Conservation (phyloP, 371 early-diverging fungal species). For the Paramicrosporidium saccamoebae region DNA sequence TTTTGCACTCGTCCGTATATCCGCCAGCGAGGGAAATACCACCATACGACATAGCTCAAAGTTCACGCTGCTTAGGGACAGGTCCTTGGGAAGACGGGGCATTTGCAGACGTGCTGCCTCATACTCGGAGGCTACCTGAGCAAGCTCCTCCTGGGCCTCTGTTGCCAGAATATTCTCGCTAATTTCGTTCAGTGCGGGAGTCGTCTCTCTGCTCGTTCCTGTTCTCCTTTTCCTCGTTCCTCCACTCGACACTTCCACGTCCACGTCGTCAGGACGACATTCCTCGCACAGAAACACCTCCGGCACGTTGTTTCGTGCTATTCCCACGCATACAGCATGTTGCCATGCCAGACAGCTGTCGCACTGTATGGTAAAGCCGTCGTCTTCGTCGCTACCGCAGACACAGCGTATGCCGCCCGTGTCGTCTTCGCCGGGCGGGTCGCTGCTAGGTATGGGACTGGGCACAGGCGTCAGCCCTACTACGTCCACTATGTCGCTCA, state of each 20-base stretch:
- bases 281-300: slow-evolving; percentile 49
- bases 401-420: slow-evolving; percentile 77
- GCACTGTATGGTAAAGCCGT: slow-evolving; percentile 91
- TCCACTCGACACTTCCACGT: slow-evolving; percentile 6
- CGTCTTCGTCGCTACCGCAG: slow-evolving; percentile 70
- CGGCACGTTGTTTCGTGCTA: slow-evolving; percentile 15
- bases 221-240: slow-evolving; percentile 1
- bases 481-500: too few species aligned
- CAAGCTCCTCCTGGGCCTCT: too few species aligned
- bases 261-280: slow-evolving; percentile 21
- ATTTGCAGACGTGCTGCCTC: too few species aligned
- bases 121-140: too few species aligned
- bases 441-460: neutral
- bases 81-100: too few species aligned
- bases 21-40: too few species aligned
- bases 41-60: too few species aligned
- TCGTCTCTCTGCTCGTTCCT: too few species aligned
- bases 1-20: too few species aligned
- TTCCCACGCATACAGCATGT: slow-evolving; percentile 50
- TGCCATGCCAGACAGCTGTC: slow-evolving; percentile 82
- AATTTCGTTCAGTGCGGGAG: slow-evolving; percentile 1
- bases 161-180: too few species aligned
- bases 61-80: too few species aligned
- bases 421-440: slow-evolving; percentile 14
- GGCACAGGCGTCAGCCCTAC: too few species aligned